Evolutionary conservation across 1,284 basidiomycete species (phyloP).

Genomic region (Hypsizygus ulmarius): DNA sequence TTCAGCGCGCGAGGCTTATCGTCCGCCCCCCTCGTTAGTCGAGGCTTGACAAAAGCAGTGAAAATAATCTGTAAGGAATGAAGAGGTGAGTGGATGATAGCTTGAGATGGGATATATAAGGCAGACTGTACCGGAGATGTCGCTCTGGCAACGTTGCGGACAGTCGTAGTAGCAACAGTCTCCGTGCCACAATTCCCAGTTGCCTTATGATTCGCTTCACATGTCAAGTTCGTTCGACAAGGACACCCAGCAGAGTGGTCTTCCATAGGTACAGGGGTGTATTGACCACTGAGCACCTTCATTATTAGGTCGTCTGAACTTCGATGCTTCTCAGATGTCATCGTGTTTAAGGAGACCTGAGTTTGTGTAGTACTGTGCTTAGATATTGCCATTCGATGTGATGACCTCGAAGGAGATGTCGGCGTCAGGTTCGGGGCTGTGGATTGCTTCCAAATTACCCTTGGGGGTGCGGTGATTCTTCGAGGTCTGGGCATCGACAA

Average conservation of each 20-base stretch:
- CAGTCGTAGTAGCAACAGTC: slow-evolving; percentile 4
- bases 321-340: too few species aligned
- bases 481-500: slow-evolving; percentile 30
- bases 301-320: too few species aligned
- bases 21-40: slow-evolving; percentile 5
- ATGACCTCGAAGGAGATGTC: not conserved
- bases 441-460: slow-evolving; percentile 20
- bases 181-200: not conserved
- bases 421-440: slow-evolving; percentile 3
- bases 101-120: slow-evolving; percentile 2
- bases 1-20: slow-evolving; percentile 1
- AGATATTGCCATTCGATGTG: not conserved
- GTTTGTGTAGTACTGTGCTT: not conserved
- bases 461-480: slow-evolving; percentile 31
- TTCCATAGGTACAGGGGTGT: too few species aligned
- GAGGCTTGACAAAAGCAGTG: slow-evolving; percentile 2
- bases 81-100: not conserved
- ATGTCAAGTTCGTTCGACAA: not conserved
- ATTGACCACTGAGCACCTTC: too few species aligned
- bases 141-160: slow-evolving; percentile 24
- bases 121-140: slow-evolving; percentile 20
- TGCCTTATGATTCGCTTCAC: not conserved
- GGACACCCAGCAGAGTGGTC: too few species aligned
- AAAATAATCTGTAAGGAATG: not conserved
- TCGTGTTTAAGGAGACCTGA: too few species aligned